Evolutionary conservation across 1,284 basidiomycete species (phyloP).

Genomic region (Microbotryum saponariae): DNA sequence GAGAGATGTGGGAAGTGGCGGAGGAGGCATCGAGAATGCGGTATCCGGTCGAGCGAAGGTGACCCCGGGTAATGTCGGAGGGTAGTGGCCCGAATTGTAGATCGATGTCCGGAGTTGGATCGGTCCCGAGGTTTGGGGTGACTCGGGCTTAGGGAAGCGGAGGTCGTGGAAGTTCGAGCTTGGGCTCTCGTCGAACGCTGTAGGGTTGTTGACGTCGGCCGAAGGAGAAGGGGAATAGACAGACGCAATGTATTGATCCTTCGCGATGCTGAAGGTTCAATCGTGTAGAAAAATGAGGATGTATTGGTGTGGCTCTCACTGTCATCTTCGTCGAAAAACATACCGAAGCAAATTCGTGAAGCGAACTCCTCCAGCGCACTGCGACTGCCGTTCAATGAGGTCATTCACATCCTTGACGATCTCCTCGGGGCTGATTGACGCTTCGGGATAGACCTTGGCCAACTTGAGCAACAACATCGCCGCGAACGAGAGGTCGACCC

Average conservation of each 20-base stretch:
- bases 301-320: not conserved
- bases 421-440: slow-evolving; percentile 11
- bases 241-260: slow-evolving; percentile 1
- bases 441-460: not conserved
- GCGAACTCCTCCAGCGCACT: slow-evolving; percentile 8
- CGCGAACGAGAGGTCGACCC: slow-evolving; percentile 19
- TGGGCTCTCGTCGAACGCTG: no score
- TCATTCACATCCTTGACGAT: slow-evolving; percentile 7
- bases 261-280: not conserved
- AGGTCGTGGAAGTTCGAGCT: no score
- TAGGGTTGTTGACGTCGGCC: not conserved
- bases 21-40: no score
- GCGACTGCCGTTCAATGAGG: slow-evolving; percentile 7
- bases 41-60: no score
- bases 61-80: no score
- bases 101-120: no score
- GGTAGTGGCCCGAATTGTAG: no score
- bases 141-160: no score
- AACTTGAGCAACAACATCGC: slow-evolving; percentile 14
- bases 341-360: slow-evolving; percentile 12
- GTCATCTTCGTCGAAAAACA: not conserved
- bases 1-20: no score
- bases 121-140: no score
- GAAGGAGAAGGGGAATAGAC: not conserved
- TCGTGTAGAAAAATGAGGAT: no score